Base-by-base conservation (phyloP, 805 yeast species). In the Grigorovia jiainica region DNA sequence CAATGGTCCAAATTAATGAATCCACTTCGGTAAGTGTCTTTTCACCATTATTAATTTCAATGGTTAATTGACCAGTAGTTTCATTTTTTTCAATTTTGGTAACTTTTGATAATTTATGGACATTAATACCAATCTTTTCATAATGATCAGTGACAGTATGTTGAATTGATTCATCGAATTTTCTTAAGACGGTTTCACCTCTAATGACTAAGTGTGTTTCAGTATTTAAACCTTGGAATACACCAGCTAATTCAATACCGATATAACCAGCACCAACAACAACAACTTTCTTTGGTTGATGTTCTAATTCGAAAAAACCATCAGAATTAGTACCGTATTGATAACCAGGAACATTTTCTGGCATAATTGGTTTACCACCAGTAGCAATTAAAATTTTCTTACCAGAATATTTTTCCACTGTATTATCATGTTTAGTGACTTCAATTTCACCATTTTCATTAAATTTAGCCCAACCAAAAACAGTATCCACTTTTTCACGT, bases 251-350 rank as follows among this genome's bases (percentile, higher is more conserved):
- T 68, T 92, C 99, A 38, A 87, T 82, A 44, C 95, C 97, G 60
- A 92, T 92, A 67, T 92, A 92, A 35, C 99, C 99, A 31, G 96
- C 96, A 53, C 99, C 99, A 10, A 92, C 95, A 47, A 92, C 73
- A 1, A 94, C 97, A 23, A 90, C 97, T 38, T 79, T 73, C 64
- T 87, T 81, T 40, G 99, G 98, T 66, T 89, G 97, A 38, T 66
- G 57, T 46, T 75, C 80, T 50, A 92, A 70, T 48, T 75, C 76
- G 58, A 92, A 92, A 62, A 92, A 92, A 0, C 95, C 95, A 61
- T 92, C 95, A 17, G 96, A 86, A 41, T 82, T 78, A 46, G 78
- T 80, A 45, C 96, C 97, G 45, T 72, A 70, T 56, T 87, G 92
- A 39, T 79, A 76, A 39, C 97, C 97, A 42, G 80, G 81, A 38